Percentiles rank a stretch among this genome's conserved stretches.
Conservation (phyloP, 345 rosid species). For the Hibiscus mutabilis region DNA sequence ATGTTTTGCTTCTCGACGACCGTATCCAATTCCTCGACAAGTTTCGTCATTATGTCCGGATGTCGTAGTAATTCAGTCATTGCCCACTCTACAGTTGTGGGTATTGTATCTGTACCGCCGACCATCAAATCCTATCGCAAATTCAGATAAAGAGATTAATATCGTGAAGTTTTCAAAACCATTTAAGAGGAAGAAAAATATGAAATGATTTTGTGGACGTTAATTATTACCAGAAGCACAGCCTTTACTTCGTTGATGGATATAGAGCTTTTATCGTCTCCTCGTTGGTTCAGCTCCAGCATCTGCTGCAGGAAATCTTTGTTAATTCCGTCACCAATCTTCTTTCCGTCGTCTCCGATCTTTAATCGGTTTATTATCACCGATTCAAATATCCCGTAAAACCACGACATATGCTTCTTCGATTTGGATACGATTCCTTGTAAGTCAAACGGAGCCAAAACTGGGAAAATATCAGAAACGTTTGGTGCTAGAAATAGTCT, state of each 20-base stretch:
- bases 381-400: slow-evolving; percentile 1
- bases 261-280: not conserved
- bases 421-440: not conserved
- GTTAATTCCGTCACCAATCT: not conserved
- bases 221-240: slow-evolving; percentile 3
- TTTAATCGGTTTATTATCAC: not conserved
- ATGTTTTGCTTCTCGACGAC: slow-evolving; percentile 12
- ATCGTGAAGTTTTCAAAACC: not conserved
- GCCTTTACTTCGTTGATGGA: not conserved
- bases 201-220: not conserved
- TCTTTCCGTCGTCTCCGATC: not conserved
- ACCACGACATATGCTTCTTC: not conserved
- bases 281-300: not conserved
- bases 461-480: not conserved
- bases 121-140: slow-evolving; percentile 4
- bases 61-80: slow-evolving; percentile 14
- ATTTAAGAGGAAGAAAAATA: too few species aligned
- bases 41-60: slow-evolving; percentile 5
- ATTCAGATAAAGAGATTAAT: not conserved
- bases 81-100: slow-evolving; percentile 14
- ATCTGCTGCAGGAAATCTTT: slow-evolving; percentile 3
- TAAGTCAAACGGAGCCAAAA: slow-evolving; percentile 31
- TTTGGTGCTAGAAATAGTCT: not conserved
- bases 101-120: slow-evolving; percentile 12
- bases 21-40: slow-evolving; percentile 1